Percentiles rank a stretch among this genome's conserved stretches.
Conservation (phyloP, 176 grass and related monocot species). For the Metroxylon sagu region DNA sequence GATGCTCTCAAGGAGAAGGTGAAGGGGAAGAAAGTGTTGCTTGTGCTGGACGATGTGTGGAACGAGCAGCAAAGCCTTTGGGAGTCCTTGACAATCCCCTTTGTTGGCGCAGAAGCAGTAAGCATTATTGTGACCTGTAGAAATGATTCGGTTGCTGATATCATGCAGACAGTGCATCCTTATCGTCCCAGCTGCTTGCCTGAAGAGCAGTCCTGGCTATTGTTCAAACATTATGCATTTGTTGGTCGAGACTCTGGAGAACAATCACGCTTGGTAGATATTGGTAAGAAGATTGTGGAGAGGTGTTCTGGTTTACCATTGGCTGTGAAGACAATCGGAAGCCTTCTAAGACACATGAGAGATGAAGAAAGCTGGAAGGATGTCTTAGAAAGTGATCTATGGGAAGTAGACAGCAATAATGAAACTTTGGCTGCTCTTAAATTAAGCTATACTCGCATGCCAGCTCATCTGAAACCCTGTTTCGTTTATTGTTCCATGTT, state of each 20-base stretch:
- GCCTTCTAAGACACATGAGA: conserved; percentile 8
- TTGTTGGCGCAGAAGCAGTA: conserved; percentile 1
- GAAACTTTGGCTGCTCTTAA: conserved; percentile 33
- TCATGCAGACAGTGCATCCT: conserved; percentile 8
- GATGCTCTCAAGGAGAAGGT: background rate
- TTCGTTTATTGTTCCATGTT: conserved; percentile 29
- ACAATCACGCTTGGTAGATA: background rate
- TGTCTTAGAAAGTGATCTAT: conserved; percentile 32
- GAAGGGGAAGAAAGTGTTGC: conserved; percentile 7
- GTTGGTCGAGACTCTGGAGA: background rate
- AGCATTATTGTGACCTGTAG: conserved; percentile 35
- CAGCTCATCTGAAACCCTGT: conserved; percentile 28
- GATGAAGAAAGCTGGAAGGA: conserved; percentile 26
- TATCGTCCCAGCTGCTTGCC: conserved; percentile 10
- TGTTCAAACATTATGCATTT: conserved; percentile 39
- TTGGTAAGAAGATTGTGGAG: conserved; percentile 20
- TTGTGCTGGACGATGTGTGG: conserved; percentile 48
- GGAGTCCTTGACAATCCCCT: conserved; percentile 11
- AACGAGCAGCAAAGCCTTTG: conserved; percentile 3
- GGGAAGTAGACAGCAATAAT: conserved; percentile 25
- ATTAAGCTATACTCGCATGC: conserved; percentile 31
- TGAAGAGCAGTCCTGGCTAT: conserved; percentile 6
- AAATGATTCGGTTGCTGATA: conserved; percentile 17
- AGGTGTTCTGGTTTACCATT: conserved; percentile 38
- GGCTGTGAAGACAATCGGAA: conserved; percentile 29